Evolutionary conservation across 106 monocot species (phyloP).

Genomic region (Dendrobium nobile): DNA sequence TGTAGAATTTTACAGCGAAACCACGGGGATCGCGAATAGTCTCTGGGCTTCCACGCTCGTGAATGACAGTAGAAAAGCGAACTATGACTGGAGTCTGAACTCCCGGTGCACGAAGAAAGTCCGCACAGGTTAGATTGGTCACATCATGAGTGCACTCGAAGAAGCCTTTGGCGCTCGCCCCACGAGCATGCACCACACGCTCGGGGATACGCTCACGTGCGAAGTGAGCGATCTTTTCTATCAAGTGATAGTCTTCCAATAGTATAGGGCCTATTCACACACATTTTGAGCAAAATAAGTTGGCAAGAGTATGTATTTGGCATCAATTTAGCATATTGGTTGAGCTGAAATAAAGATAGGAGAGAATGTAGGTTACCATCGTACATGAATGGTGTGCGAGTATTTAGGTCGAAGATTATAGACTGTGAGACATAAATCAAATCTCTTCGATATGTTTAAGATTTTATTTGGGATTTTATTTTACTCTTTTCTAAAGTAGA

Average conservation of each 20-base stretch:
- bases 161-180: constrained; percentile 71
- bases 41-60: constrained; percentile 71
- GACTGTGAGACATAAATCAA: too few relatives aligned
- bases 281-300: too few relatives aligned
- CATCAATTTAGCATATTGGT: too few relatives aligned
- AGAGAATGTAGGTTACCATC: too few relatives aligned
- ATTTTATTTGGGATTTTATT: too few relatives aligned
- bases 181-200: constrained; percentile 65
- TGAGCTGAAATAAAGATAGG: too few relatives aligned
- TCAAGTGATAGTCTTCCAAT: constrained; percentile 66
- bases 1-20: constrained; percentile 79
- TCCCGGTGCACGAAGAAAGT: constrained; percentile 69
- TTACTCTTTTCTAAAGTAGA: too few relatives aligned
- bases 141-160: constrained; percentile 82
- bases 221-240: constrained; percentile 68
- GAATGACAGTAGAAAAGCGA: constrained; percentile 78
- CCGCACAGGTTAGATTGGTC: constrained; percentile 55
- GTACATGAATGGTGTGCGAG: too few relatives aligned
- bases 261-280: constrained; percentile 44
- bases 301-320: too few relatives aligned
- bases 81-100: constrained; percentile 67
- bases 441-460: too few relatives aligned
- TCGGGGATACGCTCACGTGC: constrained; percentile 72
- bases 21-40: constrained; percentile 77
- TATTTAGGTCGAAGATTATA: too few relatives aligned